Evolutionary conservation across 257 asterid species (phyloP), one percentile per base, ranked within the genome.

Genomic region (Scutellaria galericulata): DNA sequence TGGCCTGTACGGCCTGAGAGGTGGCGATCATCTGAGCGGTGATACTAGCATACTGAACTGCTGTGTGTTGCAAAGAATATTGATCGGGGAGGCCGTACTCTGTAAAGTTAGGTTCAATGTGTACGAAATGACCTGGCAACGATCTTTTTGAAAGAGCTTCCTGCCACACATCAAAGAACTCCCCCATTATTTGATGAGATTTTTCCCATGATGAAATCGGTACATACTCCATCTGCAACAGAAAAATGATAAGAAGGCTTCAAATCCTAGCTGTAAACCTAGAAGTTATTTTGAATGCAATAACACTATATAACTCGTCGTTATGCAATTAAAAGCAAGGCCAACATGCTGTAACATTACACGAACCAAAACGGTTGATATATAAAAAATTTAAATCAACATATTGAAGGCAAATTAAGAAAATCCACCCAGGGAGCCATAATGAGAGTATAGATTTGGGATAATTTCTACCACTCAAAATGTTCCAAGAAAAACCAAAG

Each of bases 181-280:
- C 97, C 0, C 83, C 95, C 97, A 95, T 92, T 70, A 92, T 76
- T 68, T 88, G 79, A 59, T 88, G 99, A 0, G 98, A 88, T 72
- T 87, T 92, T 69, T 83, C 89, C 98, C 99, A 90, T 13, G 98
- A 92, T 57, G 97, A 95, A 44, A 91, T 81, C 14, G 98, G 97
- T 37, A 83, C 84, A 77, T 90, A 91, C 83, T 94, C 97, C 93
- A 94, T 88, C 99, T 94, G 91, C 86, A 83, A 87, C 44, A 53
- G 12, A 74, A 66, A 4, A 31, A 31, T 31, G 37, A 72, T 6
- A 48, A 53, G n/a, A 56, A 14, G 12, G 10, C 35, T 39, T 69
- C 18, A 18, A 18, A 18, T 18, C 18, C 18, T 18, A 18, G 18
- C 18, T 18, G 18, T 18, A 18, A 74, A 13, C 37, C 37, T 31